Conservation (phyloP, 139 green algal species). For the Eudorina sp. region DNA sequence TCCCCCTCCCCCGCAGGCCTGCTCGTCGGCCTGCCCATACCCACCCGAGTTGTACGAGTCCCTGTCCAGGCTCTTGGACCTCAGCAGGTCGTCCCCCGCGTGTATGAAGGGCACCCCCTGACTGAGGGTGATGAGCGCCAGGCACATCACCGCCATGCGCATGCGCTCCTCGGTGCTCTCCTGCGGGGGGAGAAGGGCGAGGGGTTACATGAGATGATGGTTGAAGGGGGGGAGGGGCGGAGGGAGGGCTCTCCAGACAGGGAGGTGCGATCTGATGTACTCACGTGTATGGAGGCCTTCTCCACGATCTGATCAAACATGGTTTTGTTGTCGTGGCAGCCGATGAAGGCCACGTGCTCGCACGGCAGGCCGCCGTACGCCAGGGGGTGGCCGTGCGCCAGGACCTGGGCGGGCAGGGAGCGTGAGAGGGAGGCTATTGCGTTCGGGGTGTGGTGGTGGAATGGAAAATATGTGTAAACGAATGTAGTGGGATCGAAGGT, state of each 20-base stretch:
- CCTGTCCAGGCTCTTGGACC: conserved; percentile 89
- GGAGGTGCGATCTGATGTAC: neutral
- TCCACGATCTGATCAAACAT: conserved; percentile 87
- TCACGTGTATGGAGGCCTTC: conserved; percentile 58
- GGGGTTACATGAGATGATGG: neutral
- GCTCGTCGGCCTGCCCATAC: too few species aligned
- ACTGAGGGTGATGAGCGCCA: conserved; percentile 73
- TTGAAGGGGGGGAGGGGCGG: neutral
- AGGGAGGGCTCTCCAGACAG: too few species aligned
- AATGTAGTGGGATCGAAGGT: too few species aligned
- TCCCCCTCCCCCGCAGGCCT: too few species aligned
- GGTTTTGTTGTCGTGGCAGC: conserved; percentile 93
- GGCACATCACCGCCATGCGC: conserved; percentile 76
- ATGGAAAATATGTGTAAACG: too few species aligned
- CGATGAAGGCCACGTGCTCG: conserved; percentile 90
- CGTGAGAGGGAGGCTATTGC: too few species aligned
- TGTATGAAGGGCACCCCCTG: conserved; percentile 88
- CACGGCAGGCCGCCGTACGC: conserved; percentile 72
- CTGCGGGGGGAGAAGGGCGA: neutral
- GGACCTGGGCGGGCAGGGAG: too few species aligned
- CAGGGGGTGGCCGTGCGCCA: conserved; percentile 56
- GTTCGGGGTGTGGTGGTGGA: too few species aligned
- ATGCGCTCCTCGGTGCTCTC: conserved; percentile 64
- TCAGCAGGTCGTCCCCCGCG: conserved; percentile 88
- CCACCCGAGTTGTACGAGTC: conserved; percentile 86